phyloP scores from a whole-genome alignment of 2,329 filamentous ascomycete species.

The Falciphora oryzae region DNA sequence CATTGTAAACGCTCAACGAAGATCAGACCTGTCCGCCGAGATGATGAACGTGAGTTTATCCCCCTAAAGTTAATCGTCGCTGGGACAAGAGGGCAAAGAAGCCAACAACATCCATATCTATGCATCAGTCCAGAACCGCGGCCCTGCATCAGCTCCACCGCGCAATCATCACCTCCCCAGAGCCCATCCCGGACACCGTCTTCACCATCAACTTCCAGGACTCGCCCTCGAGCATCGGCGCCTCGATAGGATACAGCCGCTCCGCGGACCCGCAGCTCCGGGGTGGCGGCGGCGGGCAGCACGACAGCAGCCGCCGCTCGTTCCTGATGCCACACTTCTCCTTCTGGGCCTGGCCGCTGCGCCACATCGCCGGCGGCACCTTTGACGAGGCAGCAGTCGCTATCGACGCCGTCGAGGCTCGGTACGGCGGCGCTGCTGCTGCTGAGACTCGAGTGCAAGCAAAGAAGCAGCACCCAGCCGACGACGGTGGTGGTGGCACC shows the following conservation, averaged over 20 bases:
- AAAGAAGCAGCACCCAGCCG: neutral
- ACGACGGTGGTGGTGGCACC: neutral
- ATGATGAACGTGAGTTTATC: slow-evolving; percentile 32
- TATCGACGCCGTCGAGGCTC: slow-evolving; percentile 32
- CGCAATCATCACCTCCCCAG: slow-evolving; percentile 43
- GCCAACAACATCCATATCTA: neutral
- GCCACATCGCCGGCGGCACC: slow-evolving; percentile 36
- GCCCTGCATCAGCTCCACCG: slow-evolving; percentile 48
- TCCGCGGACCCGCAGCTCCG: slow-evolving; percentile 31
- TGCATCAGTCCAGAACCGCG: slow-evolving; percentile 38
- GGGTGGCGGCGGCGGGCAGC: slow-evolving; percentile 13
- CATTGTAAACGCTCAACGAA: slow-evolving; percentile 36
- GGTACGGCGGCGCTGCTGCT: neutral
- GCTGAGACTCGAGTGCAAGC: no score
- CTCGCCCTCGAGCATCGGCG: slow-evolving; percentile 31
- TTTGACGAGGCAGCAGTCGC: slow-evolving; percentile 31
- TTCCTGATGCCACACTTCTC: slow-evolving; percentile 52
- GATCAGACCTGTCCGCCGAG: slow-evolving; percentile 33
- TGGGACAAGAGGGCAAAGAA: neutral
- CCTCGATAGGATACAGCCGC: slow-evolving; percentile 41
- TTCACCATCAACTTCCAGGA: slow-evolving; percentile 48
- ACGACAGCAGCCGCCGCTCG: slow-evolving; percentile 24
- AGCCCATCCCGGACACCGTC: slow-evolving; percentile 42
- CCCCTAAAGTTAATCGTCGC: neutral
- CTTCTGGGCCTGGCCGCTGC: slow-evolving; percentile 48